These are phyloP conservation scores for Nymphaea colorata DNA, from an alignment of 164 flowering plant species.

Conservation along the genomic window DNA sequence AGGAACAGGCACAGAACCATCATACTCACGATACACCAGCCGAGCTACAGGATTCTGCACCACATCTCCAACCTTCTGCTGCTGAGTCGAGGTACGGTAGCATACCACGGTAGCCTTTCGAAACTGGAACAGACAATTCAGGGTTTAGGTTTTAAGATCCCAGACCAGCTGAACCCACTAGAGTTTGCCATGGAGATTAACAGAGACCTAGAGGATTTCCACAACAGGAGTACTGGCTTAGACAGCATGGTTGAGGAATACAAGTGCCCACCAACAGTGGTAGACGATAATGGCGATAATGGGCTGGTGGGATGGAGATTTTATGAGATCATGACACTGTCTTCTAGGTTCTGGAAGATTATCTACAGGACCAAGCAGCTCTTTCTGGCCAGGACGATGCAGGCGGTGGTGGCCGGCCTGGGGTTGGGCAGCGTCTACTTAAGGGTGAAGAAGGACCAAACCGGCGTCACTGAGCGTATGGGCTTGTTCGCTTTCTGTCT, in stretches of 20 bases:
- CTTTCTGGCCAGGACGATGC: slow-evolving; percentile 77
- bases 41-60: slow-evolving; percentile 66
- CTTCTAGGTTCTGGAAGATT: slow-evolving; percentile 70
- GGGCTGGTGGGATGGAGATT: slow-evolving; percentile 7
- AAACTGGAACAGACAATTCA: slow-evolving; percentile 48
- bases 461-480: slow-evolving; percentile 60
- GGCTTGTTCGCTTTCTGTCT: slow-evolving; percentile 92
- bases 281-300: no score
- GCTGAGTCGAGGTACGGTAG: slow-evolving; percentile 62
- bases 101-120: slow-evolving; percentile 53
- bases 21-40: slow-evolving; percentile 80
- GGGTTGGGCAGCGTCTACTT: slow-evolving; percentile 74
- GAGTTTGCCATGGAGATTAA: slow-evolving; percentile 86
- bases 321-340: slow-evolving; percentile 43
- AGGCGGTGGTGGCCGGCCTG: slow-evolving; percentile 79
- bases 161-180: slow-evolving; percentile 53
- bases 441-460: slow-evolving; percentile 45
- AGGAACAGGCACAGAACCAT: slow-evolving; percentile 43
- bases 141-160: slow-evolving; percentile 46
- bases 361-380: slow-evolving; percentile 75
- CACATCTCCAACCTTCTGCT: slow-evolving; percentile 53
- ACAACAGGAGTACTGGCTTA: not conserved
- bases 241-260: no score
- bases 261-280: no score
- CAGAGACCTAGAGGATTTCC: slow-evolving; percentile 16